Base-by-base conservation (phyloP, 495 filamentous ascomycete genomes). In the Xylaria nigripes region DNA sequence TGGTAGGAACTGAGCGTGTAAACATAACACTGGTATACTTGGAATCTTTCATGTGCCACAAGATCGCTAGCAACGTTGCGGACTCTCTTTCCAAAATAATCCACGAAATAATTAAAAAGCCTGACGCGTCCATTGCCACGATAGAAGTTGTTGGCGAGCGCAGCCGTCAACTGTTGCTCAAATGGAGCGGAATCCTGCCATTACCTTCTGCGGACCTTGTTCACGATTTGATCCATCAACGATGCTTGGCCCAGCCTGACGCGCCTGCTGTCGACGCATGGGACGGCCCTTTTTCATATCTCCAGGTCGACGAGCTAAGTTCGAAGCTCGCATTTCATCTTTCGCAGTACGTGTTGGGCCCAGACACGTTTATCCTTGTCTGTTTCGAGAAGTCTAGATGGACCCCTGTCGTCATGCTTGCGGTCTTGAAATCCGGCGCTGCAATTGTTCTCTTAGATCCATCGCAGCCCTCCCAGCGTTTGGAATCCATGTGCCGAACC, bases 341-440 rank as follows among this genome's bases (percentile, higher is more conserved):
- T 40, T 0, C 51, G 5, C 16, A 74, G 76, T 4, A 72, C 78
- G 24, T 66, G 70, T 71, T 85, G 25, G 71, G 71, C 3, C 70
- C 76, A 1, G 77, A 78, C 61, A 60, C 57, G 18, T 62, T 76
- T 23, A 76, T 84, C 44, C 76, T 72, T 1, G 62, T 82, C n/a
- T 79, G 72, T 55, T 81, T 84, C 36, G 75, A 79, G 21, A 77
- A 75, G 49, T 72, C 70, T 6, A 62, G 57, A 54, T 76, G 70
- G 72, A 61, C 59, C 6, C 25, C 67, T 0, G 71, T 77, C 16
- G 61, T 68, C 10, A 68, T 72, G 55, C 58, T 74, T 6, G 68
- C 64, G 1, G 64, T 69, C 25, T 32, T 75, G 48, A 65, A 65
- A 41, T 64, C 70, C 5, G 72, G 72, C 6, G 66, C 61, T 32